Percentiles rank a stretch among this genome's conserved stretches.
phyloP scores from a whole-genome alignment of 306 rosid species.

The Cicer arietinum region DNA sequence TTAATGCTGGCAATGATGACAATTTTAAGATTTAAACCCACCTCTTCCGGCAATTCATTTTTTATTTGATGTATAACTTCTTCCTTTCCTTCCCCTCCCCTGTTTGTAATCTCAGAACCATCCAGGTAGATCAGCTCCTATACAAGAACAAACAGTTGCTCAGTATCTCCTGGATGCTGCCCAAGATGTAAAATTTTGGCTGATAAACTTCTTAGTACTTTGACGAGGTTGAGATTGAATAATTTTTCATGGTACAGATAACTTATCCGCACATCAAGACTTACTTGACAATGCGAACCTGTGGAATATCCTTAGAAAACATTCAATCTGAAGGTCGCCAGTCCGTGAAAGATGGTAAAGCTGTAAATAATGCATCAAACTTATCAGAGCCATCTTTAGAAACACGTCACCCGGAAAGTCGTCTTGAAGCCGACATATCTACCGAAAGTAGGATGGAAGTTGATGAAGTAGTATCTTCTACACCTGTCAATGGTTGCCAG shows the following conservation, averaged over 20 bases:
- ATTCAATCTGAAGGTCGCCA: conserved; percentile 33
- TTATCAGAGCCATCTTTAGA: conserved; percentile 40
- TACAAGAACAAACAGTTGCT: conserved; percentile 75
- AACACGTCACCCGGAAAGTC: conserved; percentile 32
- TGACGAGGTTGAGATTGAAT: conserved; percentile 38
- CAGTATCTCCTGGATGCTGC: conserved; percentile 82
- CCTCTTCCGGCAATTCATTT: no score
- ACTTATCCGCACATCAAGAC: conserved; percentile 73
- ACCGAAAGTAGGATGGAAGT: conserved; percentile 18
- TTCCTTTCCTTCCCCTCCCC: not conserved
- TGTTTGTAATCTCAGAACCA: conserved; percentile 55
- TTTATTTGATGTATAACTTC: conserved; percentile 33
- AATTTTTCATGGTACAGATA: conserved; percentile 56
- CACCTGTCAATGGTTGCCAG: conserved; percentile 44
- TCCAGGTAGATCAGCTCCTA: conserved; percentile 82
- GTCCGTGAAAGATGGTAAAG: conserved; percentile 44
- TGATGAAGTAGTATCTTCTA: conserved; percentile 46
- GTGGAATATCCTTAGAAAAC: conserved; percentile 56
- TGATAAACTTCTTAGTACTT: conserved; percentile 21
- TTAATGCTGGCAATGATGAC: not conserved
- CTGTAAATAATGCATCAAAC: conserved; percentile 37
- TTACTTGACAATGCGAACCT: conserved; percentile 59
- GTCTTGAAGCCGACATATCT: conserved; percentile 37
- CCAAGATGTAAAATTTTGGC: conserved; percentile 46
- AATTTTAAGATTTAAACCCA: not conserved